Evolutionary conservation across 495 filamentous ascomycete genomes (phyloP).

Genomic region (Pseudotulostoma volvatum): DNA sequence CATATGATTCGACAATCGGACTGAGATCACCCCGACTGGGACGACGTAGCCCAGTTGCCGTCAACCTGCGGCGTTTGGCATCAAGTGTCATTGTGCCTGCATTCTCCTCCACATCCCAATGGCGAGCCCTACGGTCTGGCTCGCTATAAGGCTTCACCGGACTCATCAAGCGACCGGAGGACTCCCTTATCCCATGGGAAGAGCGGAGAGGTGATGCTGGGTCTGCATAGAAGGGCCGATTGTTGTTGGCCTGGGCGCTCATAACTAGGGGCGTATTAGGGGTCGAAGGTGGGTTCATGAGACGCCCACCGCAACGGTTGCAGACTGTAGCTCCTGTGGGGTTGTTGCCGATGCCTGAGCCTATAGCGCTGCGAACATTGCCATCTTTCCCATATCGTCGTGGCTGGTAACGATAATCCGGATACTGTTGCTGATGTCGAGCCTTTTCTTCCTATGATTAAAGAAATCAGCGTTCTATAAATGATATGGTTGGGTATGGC

Average conservation of each 20-base stretch:
- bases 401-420: constrained; percentile 87
- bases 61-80: constrained; percentile 5
- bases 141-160: not conserved
- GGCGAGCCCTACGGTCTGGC: not conserved
- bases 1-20: constrained; percentile 18
- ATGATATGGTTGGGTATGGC: no score
- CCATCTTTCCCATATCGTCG: constrained; percentile 51
- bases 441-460: constrained; percentile 83
- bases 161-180: constrained; percentile 1
- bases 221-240: not conserved
- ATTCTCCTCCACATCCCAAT: constrained; percentile 1
- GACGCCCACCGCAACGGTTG: constrained; percentile 26
- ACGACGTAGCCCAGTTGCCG: not conserved
- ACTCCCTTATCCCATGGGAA: not conserved
- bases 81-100: not conserved
- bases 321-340: constrained; percentile 24
- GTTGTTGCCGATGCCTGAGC: constrained; percentile 24
- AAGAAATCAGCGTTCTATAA: not conserved
- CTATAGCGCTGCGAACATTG: constrained; percentile 11
- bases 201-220: constrained; percentile 1
- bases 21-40: constrained; percentile 4
- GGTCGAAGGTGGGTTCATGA: constrained; percentile 31
- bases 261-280: constrained; percentile 25
- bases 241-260: constrained; percentile 4
- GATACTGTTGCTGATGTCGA: constrained; percentile 79